Conservation (phyloP, 2,329 filamentous ascomycete genomes). For the Trichoderma koningiopsis region DNA sequence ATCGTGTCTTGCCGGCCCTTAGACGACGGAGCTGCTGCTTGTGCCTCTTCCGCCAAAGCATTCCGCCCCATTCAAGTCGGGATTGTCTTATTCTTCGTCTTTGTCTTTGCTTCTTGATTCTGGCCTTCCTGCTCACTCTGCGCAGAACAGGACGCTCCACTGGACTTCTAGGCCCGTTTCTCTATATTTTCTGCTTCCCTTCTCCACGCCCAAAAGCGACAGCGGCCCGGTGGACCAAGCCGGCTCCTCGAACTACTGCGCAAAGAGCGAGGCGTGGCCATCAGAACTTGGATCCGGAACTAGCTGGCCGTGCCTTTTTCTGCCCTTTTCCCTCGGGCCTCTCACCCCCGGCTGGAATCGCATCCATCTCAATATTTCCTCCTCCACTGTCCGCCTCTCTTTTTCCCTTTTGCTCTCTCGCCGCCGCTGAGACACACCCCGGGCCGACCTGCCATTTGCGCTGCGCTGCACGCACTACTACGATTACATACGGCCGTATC, state of each 20-base stretch:
- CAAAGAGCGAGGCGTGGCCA: not conserved
- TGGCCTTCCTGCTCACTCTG: not conserved
- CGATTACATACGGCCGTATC: slow-evolving; percentile 9
- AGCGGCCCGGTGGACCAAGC: slow-evolving; percentile 15
- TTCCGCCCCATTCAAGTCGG: not conserved
- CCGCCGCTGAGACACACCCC: not conserved
- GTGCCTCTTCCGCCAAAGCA: not conserved
- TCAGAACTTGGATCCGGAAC: slow-evolving; percentile 4
- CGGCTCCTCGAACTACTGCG: not conserved
- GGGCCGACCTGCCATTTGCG: not conserved
- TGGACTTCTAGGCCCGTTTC: not conserved
- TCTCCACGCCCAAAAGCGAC: not conserved
- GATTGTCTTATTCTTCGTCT: not conserved
- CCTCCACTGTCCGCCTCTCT: not conserved
- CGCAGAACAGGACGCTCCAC: slow-evolving; percentile 1
- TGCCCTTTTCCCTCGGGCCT: not conserved
- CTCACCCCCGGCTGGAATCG: not conserved
- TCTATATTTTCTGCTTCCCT: not conserved
- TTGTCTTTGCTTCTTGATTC: not conserved
- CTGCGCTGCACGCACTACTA: slow-evolving; percentile 9
- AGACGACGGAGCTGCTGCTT: not conserved
- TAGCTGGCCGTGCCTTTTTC: not conserved
- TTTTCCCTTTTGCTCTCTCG: not conserved
- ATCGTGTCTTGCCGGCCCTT: not conserved
- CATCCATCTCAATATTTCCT: not conserved